Evolutionary conservation across 257 asterid species (phyloP), one percentile per base, ranked within the genome.

Genomic region (Oldenlandia corymbosa): DNA sequence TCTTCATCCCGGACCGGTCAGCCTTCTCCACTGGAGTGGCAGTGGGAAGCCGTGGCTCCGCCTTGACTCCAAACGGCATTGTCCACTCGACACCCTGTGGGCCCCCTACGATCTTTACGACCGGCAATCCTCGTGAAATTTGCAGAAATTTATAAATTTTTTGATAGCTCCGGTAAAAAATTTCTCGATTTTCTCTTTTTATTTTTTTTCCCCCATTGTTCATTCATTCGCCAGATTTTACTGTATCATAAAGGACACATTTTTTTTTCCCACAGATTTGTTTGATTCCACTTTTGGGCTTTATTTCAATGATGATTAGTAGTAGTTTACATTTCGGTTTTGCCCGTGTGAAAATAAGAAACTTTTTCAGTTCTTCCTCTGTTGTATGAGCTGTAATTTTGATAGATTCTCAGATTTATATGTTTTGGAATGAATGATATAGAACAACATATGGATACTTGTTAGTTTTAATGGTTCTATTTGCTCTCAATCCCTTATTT

Each of bases 21-120:
- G 97, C 74, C 76, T 88, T n/a, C 96, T 90, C 26, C 97, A 90
- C 78, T 90, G 98, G 98, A 88, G 96, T 75, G 96, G 98, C 24
- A 78, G 85, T 54, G 95, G 97, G 36, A 91, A 88, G 79, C 96
- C 96, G 42, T 91, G 96, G 97, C 77, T 81, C 17, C 81, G 97
- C 68, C 95, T 91, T 37, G 97, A 83, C 77, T 81, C 96, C 1
- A 76, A 68, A 79, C 73, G 78, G 66, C 88, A 91, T 43, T 91
- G 95, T 37, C 96, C 95, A 14, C 83, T 91, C 41, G 97, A 91
- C 69, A 66, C 80, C 13, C 60, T 85, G 42, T 91, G 97, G 97
- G 95, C 94, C 16, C 91, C 91, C 0, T 91, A 81, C 61, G 96
- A 91, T 70, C 78, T 91, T 75, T 83, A 78, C n/a, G n/a, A n/a